Evolutionary conservation across 106 monocot species (phyloP).

Genomic region (Cymbidium sinense): DNA sequence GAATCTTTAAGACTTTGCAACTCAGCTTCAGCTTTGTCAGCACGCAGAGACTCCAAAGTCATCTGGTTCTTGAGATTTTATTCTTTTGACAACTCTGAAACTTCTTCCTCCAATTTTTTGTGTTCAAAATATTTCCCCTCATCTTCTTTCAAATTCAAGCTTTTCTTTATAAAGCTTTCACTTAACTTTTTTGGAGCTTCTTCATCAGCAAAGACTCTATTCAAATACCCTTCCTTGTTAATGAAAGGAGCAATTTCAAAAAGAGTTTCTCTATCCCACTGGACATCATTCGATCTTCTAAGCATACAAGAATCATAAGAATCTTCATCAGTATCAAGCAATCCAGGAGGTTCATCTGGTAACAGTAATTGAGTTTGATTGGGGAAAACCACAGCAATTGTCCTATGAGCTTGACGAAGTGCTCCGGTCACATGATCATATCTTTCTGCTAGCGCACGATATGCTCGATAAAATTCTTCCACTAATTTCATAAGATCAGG

Average conservation of each 20-base stretch:
- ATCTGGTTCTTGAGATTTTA: constrained; percentile 8
- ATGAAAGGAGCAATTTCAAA: constrained; percentile 16
- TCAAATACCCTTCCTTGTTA: constrained; percentile 24
- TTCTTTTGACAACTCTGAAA: constrained; percentile 9
- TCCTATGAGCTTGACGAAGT: constrained; percentile 55
- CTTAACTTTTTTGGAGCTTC: constrained; percentile 15
- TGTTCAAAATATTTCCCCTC: too few relatives aligned
- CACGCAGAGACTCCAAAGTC: constrained; percentile 20
- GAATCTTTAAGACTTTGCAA: constrained; percentile 28
- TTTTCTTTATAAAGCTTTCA: background rate
- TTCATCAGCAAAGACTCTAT: constrained; percentile 24
- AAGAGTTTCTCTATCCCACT: constrained; percentile 11
- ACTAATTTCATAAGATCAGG: constrained; percentile 65
- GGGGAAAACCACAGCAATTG: constrained; percentile 65
- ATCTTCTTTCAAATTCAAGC: constrained; percentile 3
- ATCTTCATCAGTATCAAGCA: constrained; percentile 8
- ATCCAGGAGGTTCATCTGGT: constrained; percentile 34
- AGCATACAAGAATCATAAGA: constrained; percentile 19
- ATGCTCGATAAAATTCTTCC: too few relatives aligned
- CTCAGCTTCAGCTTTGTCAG: constrained; percentile 35
- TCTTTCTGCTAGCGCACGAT: too few relatives aligned
- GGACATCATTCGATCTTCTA: constrained; percentile 9
- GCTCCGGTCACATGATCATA: too few relatives aligned
- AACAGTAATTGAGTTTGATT: constrained; percentile 38
- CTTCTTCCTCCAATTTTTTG: background rate